These are phyloP conservation scores for Colletotrichum zoysiae DNA, from an alignment of 2,329 filamentous ascomycete species.

Conservation along the genomic window DNA sequence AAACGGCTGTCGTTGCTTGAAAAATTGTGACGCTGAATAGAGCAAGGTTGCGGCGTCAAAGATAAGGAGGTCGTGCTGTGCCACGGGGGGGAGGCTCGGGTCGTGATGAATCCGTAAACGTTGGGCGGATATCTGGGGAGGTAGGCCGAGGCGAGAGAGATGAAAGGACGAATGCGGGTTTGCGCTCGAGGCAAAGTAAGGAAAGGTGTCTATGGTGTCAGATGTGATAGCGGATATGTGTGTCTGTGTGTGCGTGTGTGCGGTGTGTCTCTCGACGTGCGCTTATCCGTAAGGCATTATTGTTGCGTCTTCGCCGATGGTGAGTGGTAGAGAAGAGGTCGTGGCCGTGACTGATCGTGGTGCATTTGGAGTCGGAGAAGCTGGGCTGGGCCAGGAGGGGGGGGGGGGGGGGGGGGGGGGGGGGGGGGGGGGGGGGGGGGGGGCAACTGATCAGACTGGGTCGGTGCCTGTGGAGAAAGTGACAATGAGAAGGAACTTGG, in stretches of 20 bases:
- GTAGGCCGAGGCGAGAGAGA: not conserved
- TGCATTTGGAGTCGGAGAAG: constrained; percentile 19
- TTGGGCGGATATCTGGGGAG: not conserved
- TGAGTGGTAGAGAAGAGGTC: constrained; percentile 12
- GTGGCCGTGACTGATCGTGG: constrained; percentile 11
- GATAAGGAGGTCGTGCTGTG: not conserved
- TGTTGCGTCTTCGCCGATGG: constrained; percentile 8
- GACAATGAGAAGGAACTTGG: not conserved
- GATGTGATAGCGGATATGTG: not conserved
- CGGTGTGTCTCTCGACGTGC: not conserved
- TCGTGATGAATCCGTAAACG: not conserved
- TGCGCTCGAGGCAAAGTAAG: not conserved
- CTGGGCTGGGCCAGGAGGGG: constrained; percentile 2
- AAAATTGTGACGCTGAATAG: not conserved
- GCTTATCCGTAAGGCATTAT: constrained; percentile 16
- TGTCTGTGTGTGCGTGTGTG: not conserved
- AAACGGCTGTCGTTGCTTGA: not conserved
- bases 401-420: not conserved
- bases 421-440: not conserved
- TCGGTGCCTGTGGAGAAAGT: constrained; percentile 14
- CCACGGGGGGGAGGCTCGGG: not conserved
- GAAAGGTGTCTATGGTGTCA: not conserved
- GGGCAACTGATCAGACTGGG: not conserved
- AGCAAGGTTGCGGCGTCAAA: not conserved
- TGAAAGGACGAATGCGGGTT: not conserved